Conservation (phyloP, 306 rosid genomes). For the Lithocarpus polystachyus region DNA sequence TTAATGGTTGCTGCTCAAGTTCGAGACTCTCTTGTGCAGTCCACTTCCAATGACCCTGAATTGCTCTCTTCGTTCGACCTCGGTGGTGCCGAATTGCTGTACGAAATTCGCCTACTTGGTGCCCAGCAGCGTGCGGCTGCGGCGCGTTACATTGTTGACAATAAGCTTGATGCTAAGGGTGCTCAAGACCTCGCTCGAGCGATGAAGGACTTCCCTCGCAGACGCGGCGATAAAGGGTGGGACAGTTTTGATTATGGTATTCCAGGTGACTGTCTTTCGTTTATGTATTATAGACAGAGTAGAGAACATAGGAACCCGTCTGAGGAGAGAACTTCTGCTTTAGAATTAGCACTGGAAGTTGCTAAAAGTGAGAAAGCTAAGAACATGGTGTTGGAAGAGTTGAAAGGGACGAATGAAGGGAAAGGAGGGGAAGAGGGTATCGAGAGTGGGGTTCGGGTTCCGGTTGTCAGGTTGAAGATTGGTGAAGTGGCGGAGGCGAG, state of each 20-base stretch:
- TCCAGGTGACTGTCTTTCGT: constrained; percentile 77
- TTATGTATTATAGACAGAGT: constrained; percentile 62
- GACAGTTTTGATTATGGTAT: constrained; percentile 48
- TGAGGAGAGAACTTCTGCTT: constrained; percentile 38
- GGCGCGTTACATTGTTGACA: constrained; percentile 46
- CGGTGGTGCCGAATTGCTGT: constrained; percentile 63
- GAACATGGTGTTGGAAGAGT: constrained; percentile 24
- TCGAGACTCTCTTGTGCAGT: constrained; percentile 56
- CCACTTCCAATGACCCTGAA: constrained; percentile 43
- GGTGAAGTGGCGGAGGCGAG: constrained; percentile 89
- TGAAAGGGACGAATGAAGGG: constrained; percentile 10
- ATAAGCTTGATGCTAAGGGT: constrained; percentile 39
- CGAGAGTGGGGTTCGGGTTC: constrained; percentile 32
- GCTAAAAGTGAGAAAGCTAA: constrained; percentile 58
- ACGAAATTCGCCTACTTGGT: constrained; percentile 67
- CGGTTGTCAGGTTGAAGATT: constrained; percentile 74
- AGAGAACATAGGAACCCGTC: constrained; percentile 52
- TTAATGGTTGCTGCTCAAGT: constrained; percentile 71
- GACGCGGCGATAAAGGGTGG: constrained; percentile 69
- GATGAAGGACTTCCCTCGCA: constrained; percentile 67
- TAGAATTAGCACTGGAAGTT: constrained; percentile 52
- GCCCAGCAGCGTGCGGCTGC: constrained; percentile 59
- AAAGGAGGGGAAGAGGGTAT: neutral
- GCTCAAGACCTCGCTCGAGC: constrained; percentile 74
- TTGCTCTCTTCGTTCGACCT: constrained; percentile 44